Evolutionary conservation across 2,329 filamentous ascomycete genomes (phyloP), one percentile per base, ranked within the genome.

Genomic region (Aspergillus felis): DNA sequence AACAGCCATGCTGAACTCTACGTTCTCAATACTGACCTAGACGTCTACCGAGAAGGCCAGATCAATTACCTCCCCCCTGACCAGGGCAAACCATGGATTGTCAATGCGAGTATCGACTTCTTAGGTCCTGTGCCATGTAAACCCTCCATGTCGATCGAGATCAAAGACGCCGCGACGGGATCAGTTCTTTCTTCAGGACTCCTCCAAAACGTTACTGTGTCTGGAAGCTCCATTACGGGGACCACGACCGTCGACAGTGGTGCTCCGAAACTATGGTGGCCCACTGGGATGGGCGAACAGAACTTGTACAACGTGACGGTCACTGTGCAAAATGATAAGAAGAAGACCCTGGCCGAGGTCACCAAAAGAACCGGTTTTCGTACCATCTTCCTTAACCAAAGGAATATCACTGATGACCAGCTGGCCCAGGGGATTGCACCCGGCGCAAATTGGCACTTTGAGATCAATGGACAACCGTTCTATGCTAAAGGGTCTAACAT

Each of bases 401-500:
- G 76, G 1, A 79, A 79, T 3, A 80, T 87, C 25, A 82, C 82
- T 0, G 75, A 82, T 0, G 76, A 75, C 1, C 82, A 87, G 59
- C 66, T 84, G 0, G 74, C 77, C 1, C 73, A 77, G 57, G 83
- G 85, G 1, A 80, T 86, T 58, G 78, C 81, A n/a, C 78, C 79
- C 0, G 82, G 82, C 7, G 81, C 80, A 47, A 82, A 84, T 67
- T 84, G 84, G 84, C 83, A 87, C 65, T 87, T 88, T 61, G 84
- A 87, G 66, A 78, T 88, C 58, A 88, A 88, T 58, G 84, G 85
- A 0, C 79, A 83, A 51, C 80, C 84, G 12, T 85, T 88, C 62
- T 88, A 86, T 62, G 84, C 83, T 2, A 87, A 87, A 65, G 85
- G 84, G 3, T 84, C 82, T 20, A 87, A 87, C 61, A 81, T 87